Conservation (phyloP, 306 rosid species). For the Trifolium repens region DNA sequence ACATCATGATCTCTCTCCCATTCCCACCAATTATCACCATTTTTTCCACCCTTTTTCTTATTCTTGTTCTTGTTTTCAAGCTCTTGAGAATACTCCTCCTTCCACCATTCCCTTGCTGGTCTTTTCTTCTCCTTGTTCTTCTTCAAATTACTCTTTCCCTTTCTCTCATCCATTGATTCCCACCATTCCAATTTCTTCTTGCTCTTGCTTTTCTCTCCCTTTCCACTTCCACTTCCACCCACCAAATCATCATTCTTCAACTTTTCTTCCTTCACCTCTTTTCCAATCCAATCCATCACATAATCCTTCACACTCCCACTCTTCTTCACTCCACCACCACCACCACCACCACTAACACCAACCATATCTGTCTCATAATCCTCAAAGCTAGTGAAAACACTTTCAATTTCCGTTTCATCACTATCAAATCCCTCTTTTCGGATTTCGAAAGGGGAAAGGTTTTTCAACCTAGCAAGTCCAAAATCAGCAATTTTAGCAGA, state of each 20-base stretch:
- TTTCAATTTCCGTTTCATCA: constrained; percentile 45
- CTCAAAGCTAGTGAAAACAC: constrained; percentile 61
- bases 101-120: constrained; percentile 94
- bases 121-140: constrained; percentile 61
- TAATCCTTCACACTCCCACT: constrained; percentile 61
- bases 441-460: constrained; percentile 38
- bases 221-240: constrained; percentile 30
- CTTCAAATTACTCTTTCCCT: constrained; percentile 22
- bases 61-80: constrained; percentile 64
- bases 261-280: constrained; percentile 59
- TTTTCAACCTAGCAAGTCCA: constrained; percentile 76
- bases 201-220: constrained; percentile 53
- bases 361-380: neutral
- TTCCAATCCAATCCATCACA: constrained; percentile 89
- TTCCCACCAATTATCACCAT: constrained; percentile 50
- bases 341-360: neutral
- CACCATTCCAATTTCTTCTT: constrained; percentile 81
- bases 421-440: neutral
- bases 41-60: constrained; percentile 41
- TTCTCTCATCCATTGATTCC: constrained; percentile 70
- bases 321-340: constrained; percentile 22
- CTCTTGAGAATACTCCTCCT: constrained; percentile 80
- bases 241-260: constrained; percentile 41
- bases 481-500: constrained; percentile 82
- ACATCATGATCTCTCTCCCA: constrained; percentile 40